Evolutionary conservation across 2,329 filamentous ascomycete genomes (phyloP), one percentile per base, ranked within the genome.

Genomic region (Ceratocystis smalleyi): DNA sequence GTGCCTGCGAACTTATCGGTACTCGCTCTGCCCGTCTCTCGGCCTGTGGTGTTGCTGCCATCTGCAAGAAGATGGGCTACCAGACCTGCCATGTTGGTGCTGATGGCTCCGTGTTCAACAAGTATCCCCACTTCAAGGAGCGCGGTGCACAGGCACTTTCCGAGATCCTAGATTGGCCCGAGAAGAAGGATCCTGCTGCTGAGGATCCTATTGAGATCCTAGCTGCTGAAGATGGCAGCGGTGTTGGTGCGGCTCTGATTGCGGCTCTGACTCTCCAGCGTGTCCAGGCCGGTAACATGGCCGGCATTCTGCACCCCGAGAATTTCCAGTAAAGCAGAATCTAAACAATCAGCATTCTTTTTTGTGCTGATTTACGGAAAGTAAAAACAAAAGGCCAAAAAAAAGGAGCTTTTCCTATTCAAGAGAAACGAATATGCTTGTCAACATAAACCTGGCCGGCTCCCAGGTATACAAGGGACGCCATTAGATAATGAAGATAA

Each of bases 101-200:
- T 62, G 94, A 99, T 73, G 94, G 94, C 45, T 95, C 89, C 19
- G 92, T 99, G 64, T 99, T 99, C 79, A 96, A 96, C 81, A 97
- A 97, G 75, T 99, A 99, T 77, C 94, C 94, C 12, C 88, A 96
- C 77, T 99, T 99, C 83, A 96, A 96, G 81, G 83, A 85, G 65
- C 87, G 94, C 64, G 91, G 92, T 64, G 92, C 94, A 15, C 81
- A 86, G 74, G 94, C 94, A 32, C 82, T 99, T 63, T 85, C 89
- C 64, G 94, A 99, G 79, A 96, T 99, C 69, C 83, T 99, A 45
- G 92, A 96, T 78, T 97, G 92, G 91, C 84, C 88, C 2, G 83
- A 81, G 64, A 66, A 67, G 62, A 81, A 79, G 67, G 77, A 76
- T 69, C 73, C 80, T 61, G 86, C 85, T 74, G 87, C 89, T 71